phyloP scores from a whole-genome alignment of 2,329 filamentous ascomycete genomes.

The Beauveria australis region DNA sequence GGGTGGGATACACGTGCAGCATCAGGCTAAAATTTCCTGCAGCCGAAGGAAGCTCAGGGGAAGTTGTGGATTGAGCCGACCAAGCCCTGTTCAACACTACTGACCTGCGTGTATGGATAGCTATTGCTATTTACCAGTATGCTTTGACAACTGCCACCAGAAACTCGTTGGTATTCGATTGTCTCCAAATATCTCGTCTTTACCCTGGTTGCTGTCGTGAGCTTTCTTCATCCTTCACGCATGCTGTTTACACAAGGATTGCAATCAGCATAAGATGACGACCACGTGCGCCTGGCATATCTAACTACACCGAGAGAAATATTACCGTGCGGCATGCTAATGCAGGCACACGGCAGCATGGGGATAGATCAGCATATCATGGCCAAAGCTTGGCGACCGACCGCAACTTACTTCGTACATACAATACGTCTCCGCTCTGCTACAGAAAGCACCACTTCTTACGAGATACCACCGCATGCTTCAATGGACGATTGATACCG shows the following conservation, averaged over 20 bases:
- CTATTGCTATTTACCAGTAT: not conserved
- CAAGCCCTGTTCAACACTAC: not conserved
- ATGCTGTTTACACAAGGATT: not conserved
- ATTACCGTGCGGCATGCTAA: not conserved
- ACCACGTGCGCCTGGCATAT: no score
- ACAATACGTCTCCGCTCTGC: not conserved
- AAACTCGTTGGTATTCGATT: not conserved
- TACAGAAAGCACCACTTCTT: not conserved
- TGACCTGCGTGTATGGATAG: not conserved
- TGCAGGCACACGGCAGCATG: conserved; percentile 2
- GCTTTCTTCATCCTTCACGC: not conserved
- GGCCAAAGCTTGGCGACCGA: not conserved
- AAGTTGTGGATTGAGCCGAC: not conserved
- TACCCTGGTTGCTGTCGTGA: not conserved
- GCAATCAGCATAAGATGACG: not conserved
- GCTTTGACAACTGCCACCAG: no score
- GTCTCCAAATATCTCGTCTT: not conserved
- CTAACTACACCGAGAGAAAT: no score
- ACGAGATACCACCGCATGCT: no score
- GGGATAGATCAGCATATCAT: not conserved
- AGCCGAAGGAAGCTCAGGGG: not conserved
- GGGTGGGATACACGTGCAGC: not conserved
- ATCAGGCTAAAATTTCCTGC: not conserved
- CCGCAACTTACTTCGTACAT: no score
- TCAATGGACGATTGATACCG: no score